phyloP scores from a whole-genome alignment of 257 asterid species.

The Gentiana straminea region DNA sequence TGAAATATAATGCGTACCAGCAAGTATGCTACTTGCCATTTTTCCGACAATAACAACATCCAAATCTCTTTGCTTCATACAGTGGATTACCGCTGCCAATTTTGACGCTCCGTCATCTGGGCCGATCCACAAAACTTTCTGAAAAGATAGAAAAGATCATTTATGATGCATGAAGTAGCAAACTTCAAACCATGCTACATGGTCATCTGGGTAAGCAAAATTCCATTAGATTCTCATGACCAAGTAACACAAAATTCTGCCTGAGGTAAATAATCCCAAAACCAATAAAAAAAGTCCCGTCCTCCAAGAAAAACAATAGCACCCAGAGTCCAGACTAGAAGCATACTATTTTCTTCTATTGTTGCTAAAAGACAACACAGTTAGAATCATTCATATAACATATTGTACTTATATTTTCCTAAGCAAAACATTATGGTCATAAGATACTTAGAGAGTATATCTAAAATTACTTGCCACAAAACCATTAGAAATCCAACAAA shows the following conservation, averaged over 20 bases:
- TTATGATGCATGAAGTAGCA: not conserved
- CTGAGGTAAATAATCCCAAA: not conserved
- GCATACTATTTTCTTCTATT: too few relatives aligned
- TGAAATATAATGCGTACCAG: constrained; percentile 21
- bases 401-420: too few relatives aligned
- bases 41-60: constrained; percentile 55
- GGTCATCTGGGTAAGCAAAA: not conserved
- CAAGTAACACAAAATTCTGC: not conserved
- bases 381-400: not conserved
- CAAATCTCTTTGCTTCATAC: constrained; percentile 32
- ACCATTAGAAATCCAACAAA: not conserved
- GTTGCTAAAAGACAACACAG: not conserved
- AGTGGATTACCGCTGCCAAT: constrained; percentile 45
- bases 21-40: constrained; percentile 29
- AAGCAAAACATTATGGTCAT: too few relatives aligned
- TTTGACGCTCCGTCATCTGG: constrained; percentile 45
- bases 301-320: too few relatives aligned
- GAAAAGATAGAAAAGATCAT: constrained; percentile 10
- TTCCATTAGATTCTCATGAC: not conserved
- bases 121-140: constrained; percentile 85
- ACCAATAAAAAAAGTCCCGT: not conserved
- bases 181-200: not conserved
- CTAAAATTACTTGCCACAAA: too few relatives aligned
- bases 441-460: too few relatives aligned
- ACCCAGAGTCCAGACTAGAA: too few relatives aligned